phyloP scores from a whole-genome alignment of 148 eudicot species.

The Rhododendron kiyosumense region DNA sequence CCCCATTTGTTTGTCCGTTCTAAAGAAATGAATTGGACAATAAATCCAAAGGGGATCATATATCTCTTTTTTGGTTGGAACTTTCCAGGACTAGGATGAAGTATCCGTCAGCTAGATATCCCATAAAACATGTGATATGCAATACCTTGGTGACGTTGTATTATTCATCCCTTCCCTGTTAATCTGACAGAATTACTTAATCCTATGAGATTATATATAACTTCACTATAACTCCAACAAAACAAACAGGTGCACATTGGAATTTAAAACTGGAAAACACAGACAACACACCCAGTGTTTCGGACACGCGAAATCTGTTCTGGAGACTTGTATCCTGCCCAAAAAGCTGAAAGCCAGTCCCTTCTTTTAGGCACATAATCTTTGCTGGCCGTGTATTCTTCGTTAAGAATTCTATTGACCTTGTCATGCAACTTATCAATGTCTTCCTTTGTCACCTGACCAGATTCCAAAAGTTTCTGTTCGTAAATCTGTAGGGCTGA shows the following conservation, averaged over 20 bases:
- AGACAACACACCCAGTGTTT: conserved; percentile 68
- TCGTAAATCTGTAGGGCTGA: conserved; percentile 76
- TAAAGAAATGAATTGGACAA: background rate
- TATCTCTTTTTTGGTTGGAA: background rate
- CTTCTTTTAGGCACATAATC: conserved; percentile 57
- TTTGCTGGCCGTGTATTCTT: conserved; percentile 86
- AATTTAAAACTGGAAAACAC: background rate
- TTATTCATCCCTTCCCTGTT: background rate
- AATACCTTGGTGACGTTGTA: background rate
- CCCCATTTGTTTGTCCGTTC: background rate
- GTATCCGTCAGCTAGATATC: background rate
- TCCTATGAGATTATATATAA: background rate
- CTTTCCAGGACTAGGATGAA: background rate
- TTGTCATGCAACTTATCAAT: conserved; percentile 61
- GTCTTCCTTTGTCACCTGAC: conserved; percentile 64
- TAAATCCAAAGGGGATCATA: background rate
- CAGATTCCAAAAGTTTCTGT: conserved; percentile 64
- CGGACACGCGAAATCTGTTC: conserved; percentile 80
- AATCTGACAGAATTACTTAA: background rate
- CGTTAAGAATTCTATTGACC: conserved; percentile 65
- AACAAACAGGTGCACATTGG: background rate
- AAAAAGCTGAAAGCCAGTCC: conserved; percentile 94
- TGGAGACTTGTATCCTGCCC: conserved; percentile 91
- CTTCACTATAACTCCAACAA: background rate
- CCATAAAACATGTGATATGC: background rate